Base-by-base conservation (phyloP, 2,329 filamentous ascomycete species). In the Emergomyces pasteurianus region DNA sequence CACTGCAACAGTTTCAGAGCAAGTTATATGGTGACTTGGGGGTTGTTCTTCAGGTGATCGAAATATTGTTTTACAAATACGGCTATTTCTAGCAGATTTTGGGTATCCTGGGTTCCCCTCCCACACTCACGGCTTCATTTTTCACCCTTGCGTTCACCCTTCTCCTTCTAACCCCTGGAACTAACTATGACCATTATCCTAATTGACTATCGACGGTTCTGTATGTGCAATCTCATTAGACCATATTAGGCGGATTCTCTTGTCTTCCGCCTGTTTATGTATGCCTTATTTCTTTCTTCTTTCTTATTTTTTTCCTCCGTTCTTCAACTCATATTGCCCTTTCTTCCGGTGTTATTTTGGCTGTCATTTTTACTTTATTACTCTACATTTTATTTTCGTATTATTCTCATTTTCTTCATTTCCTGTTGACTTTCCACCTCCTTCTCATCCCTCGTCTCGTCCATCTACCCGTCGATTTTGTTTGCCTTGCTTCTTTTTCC, bases 291-390 rank as follows among this genome's bases (percentile, higher is more conserved):
- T 67, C 63, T 67, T n/a, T n/a, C n/a, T n/a, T n/a, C n/a, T n/a
- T n/a, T n/a, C n/a, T n/a, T n/a, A n/a, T n/a, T n/a, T 69, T 66
- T 63, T 67, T 68, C 59, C 64, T 67, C 64, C 67, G 60, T 67
- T 61, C 71, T 72, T 70, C 70, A 73, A 69, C 68, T 67, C 68
- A 71, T 72, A 61, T 67, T 63, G 61, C 69, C 59, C 61, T 65
- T 62, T 63, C 63, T 62, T 58, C 63, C 58, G 58, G 66, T 65
- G 62, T 64, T 67, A 63, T 63, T 62, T 66, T 67, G 67, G 68
- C 67, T 65, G 67, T 62, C 69, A 65, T 68, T 66, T 59, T 64
- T 67, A 65, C 67, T 66, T 53, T 34, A 28, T 6, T 63, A 61
- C 64, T 63, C 62, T 60, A 64, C 62, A 49, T 64, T 65, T 63